Evolutionary conservation across 1,139 yeast species (phyloP).

Genomic region (Kodamaea sp.): DNA sequence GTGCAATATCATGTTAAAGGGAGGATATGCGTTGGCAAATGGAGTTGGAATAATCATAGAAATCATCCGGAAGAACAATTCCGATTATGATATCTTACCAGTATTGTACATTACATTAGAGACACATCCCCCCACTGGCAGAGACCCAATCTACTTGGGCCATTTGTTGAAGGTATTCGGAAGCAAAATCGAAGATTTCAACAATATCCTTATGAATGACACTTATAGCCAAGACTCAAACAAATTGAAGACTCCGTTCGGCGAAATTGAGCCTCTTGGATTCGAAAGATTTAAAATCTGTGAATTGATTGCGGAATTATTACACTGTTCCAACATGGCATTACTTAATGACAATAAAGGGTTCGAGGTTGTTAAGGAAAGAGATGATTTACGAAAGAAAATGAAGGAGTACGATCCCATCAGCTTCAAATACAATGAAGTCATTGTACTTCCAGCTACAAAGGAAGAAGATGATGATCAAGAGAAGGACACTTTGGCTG

Average conservation of each 20-base stretch:
- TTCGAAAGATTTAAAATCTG: conserved; percentile 94
- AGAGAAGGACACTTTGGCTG: conserved; percentile 12
- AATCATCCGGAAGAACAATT: conserved; percentile 90
- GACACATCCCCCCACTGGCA: conserved; percentile 90
- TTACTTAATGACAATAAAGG: conserved; percentile 84
- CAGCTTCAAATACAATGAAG: conserved; percentile 50
- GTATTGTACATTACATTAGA: conserved; percentile 84
- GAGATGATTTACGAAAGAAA: conserved; percentile 66
- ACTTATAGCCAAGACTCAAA: conserved; percentile 19
- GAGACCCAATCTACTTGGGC: conserved; percentile 95
- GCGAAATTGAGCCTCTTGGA: conserved; percentile 79
- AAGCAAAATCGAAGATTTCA: conserved; percentile 68
- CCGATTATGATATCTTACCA: conserved; percentile 91
- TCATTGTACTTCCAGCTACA: conserved; percentile 38
- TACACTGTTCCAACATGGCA: conserved; percentile 97
- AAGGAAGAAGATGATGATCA: conserved; percentile 15
- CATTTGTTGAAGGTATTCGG: conserved; percentile 82
- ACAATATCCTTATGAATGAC: conserved; percentile 31
- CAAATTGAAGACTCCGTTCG: conserved; percentile 57
- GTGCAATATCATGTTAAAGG: conserved; percentile 82
- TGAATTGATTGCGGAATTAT: conserved; percentile 88
- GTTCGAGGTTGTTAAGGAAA: conserved; percentile 69
- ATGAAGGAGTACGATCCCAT: conserved; percentile 50
- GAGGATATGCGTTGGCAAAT: conserved; percentile 90
- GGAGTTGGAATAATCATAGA: conserved; percentile 97